Conservation (phyloP, 352 stramenopile genomes). For the Blastocystis sp. region DNA sequence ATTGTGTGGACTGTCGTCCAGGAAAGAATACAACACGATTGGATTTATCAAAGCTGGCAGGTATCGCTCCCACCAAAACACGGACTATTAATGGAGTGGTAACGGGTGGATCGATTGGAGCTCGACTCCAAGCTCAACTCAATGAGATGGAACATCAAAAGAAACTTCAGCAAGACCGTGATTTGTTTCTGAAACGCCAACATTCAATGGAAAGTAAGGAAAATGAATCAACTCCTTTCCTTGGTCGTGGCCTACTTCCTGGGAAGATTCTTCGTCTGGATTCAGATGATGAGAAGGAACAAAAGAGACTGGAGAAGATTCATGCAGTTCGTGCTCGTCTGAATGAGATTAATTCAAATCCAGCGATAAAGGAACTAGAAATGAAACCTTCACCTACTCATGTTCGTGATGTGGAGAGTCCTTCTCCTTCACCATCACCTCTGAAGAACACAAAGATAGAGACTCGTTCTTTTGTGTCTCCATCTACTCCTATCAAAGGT, state of each 20-base stretch:
- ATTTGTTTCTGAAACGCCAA: neutral
- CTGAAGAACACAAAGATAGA: neutral
- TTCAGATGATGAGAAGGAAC: constrained; percentile 18
- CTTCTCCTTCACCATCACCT: neutral
- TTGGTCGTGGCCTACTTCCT: neutral
- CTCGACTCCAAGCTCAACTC: neutral
- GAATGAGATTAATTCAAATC: neutral
- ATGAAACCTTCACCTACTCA: neutral
- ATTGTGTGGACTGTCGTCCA: constrained; percentile 4
- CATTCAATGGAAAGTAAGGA: neutral
- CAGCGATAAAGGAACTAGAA: neutral
- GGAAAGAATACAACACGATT: neutral
- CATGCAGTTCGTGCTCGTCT: neutral
- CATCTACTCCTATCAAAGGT: too few species aligned
- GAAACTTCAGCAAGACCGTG: neutral
- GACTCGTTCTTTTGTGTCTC: neutral
- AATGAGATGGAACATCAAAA: neutral
- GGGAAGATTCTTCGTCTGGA: neutral
- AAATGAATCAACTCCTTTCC: neutral
- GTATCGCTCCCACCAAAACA: neutral
- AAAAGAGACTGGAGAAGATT: constrained; percentile 2
- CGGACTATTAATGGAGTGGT: neutral
- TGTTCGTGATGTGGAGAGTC: neutral
- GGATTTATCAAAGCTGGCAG: neutral
- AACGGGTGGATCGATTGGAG: neutral